Base-by-base conservation (phyloP, 345 rosid species). In the Boechera retrofracta region DNA sequence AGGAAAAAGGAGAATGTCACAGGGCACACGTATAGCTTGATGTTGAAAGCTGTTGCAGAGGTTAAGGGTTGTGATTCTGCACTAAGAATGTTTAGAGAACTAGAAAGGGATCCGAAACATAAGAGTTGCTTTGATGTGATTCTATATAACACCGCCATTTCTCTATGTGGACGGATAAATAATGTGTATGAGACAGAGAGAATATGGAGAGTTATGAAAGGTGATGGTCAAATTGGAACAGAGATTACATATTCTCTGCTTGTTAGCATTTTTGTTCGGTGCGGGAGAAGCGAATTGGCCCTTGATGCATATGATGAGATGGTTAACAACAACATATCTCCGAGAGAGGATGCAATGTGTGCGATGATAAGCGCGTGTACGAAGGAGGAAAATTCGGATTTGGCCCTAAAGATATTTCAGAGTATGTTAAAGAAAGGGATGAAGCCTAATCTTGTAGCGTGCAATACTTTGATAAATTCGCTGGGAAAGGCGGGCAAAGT, bases 101-200 rank as follows among this genome's bases (percentile, higher is more conserved):
- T 87, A 42, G 91, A 85, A 77, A 83, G 57, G 24, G 77, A 82
- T 44, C 78, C 82, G 0, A 78, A 59, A 15, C 82, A 65, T 63
- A 75, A 26, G 64, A 74, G 72, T 58, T 58, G 24, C 57, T 87
- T 89, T 59, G 94, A 94, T 77, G 83, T 82, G 12, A 39, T 89
- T 84, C 85, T 91, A 24, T 94, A 90, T 56, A 94, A 94, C 77
- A 94, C 98, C 0, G 79, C 82, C 67, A 81, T 94, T 72, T 87
- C 96, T 10, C 68, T 91, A 15, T 87, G 92, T 83, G 93, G 89
- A 7, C 81, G 81, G 82, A 68, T 67, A 28, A 78, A 85, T 31
- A 79, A 89, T 15, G 86, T 89, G 89, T 24, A 60, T 57, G 85
- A 85, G 74, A 63, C 90, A 4, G 81, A 87, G 84, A 89, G 86